Evolutionary conservation across 257 asterid species (phyloP).

Genomic region (Orobanche coerulescens): DNA sequence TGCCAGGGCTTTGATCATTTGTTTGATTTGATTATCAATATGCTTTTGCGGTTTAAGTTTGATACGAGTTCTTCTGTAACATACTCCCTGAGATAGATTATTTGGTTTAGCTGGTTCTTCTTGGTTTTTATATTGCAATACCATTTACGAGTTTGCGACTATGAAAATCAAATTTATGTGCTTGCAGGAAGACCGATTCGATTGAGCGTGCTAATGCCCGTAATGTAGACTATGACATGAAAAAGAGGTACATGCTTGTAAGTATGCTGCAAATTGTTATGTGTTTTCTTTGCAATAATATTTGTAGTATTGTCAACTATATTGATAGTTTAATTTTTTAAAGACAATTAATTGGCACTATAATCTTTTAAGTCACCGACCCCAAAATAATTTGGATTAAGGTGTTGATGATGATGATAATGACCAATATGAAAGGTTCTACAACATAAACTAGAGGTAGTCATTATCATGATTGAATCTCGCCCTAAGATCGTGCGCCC

Average conservation of each 20-base stretch:
- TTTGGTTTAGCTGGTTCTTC: conserved; percentile 18
- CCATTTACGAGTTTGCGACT: background rate
- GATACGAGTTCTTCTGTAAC: background rate
- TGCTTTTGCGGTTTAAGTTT: background rate
- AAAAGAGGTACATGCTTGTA: conserved; percentile 79
- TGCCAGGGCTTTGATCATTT: background rate
- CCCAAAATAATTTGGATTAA: no score
- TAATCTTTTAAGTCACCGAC: no score
- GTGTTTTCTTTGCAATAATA: conserved; percentile 9
- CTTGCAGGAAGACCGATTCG: conserved; percentile 70
- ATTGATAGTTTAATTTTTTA: no score
- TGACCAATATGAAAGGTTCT: no score
- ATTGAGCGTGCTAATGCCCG: conserved; percentile 78
- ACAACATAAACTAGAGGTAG: no score
- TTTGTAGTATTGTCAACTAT: background rate
- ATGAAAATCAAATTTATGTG: conserved; percentile 18
- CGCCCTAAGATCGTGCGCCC: no score
- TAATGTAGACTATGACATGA: conserved; percentile 76
- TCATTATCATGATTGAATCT: no score
- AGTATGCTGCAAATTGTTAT: conserved; percentile 36
- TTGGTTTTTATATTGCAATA: background rate
- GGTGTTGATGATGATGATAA: no score
- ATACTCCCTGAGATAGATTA: background rate
- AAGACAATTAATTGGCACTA: no score
- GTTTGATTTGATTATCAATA: background rate